Percentiles rank a stretch among this genome's conserved stretches.
phyloP scores from a whole-genome alignment of 2,329 filamentous ascomycete genomes.

The Phyllosticta citrichinensis region DNA sequence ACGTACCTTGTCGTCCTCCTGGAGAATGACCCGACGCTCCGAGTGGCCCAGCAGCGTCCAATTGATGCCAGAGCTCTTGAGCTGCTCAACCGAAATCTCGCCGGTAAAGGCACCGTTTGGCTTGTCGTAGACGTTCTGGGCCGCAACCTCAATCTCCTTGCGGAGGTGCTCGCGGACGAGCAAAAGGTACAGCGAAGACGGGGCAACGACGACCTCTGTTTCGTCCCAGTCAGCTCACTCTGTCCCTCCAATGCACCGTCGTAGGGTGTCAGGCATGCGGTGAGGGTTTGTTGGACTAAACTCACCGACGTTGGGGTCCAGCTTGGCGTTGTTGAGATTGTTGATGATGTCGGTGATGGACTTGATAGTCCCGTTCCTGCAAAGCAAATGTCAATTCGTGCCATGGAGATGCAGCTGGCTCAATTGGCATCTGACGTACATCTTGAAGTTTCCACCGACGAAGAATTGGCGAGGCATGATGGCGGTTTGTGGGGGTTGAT shows the following conservation, averaged over 20 bases:
- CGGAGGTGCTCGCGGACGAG: slow-evolving; percentile 71
- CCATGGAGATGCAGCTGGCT: slow-evolving; percentile 4
- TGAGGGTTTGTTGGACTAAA: slow-evolving; percentile 15
- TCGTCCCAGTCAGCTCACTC: not conserved
- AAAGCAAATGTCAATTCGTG: not conserved
- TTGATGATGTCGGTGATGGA: slow-evolving; percentile 85
- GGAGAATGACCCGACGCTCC: slow-evolving; percentile 82
- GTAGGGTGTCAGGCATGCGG: slow-evolving; percentile 10
- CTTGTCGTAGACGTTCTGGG: slow-evolving; percentile 97
- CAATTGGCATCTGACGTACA: slow-evolving; percentile 48
- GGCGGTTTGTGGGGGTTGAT: slow-evolving; percentile 23
- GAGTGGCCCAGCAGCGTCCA: slow-evolving; percentile 94
- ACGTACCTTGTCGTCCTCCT: slow-evolving; percentile 64
- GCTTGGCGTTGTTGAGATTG: slow-evolving; percentile 75
- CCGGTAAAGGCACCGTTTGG: slow-evolving; percentile 95
- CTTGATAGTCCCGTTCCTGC: slow-evolving; percentile 85
- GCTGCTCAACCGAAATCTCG: slow-evolving; percentile 86
- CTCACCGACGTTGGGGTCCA: slow-evolving; percentile 66
- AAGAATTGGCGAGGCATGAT: slow-evolving; percentile 94
- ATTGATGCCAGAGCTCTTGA: slow-evolving; percentile 77
- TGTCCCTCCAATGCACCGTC: not conserved
- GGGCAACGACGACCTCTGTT: slow-evolving; percentile 90
- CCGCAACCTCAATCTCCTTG: slow-evolving; percentile 69
- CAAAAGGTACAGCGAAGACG: slow-evolving; percentile 82
- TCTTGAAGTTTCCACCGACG: slow-evolving; percentile 99